Base-by-base conservation (phyloP, 495 filamentous ascomycete genomes). In the Talaromyces borbonicus region DNA sequence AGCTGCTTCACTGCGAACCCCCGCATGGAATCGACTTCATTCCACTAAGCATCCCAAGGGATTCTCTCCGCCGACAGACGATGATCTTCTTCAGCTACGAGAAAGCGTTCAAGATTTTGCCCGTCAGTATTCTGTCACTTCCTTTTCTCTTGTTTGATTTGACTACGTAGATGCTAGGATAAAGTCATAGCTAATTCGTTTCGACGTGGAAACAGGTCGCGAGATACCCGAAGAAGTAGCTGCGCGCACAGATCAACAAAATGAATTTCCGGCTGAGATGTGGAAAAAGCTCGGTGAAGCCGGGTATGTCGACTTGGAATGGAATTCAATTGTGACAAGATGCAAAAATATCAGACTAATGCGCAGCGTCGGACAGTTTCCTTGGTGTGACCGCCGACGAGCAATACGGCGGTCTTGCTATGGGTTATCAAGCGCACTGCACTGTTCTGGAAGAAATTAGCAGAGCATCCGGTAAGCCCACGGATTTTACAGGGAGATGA, bases 401-500 rank as follows among this genome's bases (percentile, higher is more conserved):
- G 61, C 83, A 89, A 32, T 90, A 90, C 43, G 93, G 92, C 31
- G 92, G 92, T 3, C 62, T 97, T 43, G 85, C 75, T 3, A 80
- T 97, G 77, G 92, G 92, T 29, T 98, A 98, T 65, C 93, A 98
- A 62, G 93, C 93, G 23, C 92, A 98, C 58, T 96, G 90, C 60
- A 70, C 94, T 4, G 87, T 96, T 8, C 90, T 98, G 84, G 92
- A 98, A 60, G 92, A 97, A 68, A 68, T 84, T 11, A 80, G 75
- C 50, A 72, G 80, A 46, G 80, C 80, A 24, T 80, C 76, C 52
- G 79, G 78, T 77, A 52, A 23, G 53, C 43, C 31, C 11, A 16
- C 9, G 4, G 1, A 14, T 9, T 18, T 11, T 41, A 4, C 9
- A 40, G 2, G 8, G 8, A n/a, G n/a, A n/a, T n/a, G n/a, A n/a